Base-by-base conservation (phyloP, 176 grass and related monocot species). In the Carex pumila region DNA sequence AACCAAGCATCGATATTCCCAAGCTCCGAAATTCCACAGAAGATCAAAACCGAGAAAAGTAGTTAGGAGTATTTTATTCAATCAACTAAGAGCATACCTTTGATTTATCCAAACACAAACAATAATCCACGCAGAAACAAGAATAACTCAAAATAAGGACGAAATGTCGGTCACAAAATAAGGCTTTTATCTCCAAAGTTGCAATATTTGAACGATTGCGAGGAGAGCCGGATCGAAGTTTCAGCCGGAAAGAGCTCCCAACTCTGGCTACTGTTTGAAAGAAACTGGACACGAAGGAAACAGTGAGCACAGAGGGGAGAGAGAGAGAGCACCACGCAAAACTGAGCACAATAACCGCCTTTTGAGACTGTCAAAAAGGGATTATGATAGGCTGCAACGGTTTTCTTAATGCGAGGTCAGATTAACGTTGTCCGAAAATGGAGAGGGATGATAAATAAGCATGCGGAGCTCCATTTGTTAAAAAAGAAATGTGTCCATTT, bases 341-440 rank as follows among this genome's bases (percentile, higher is more conserved):
- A 71, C 36, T 71, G 10, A 75, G 71, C 21, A 53, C 21, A 76
- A 15, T 66, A 65, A 66, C 60, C 36, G 62, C 32, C 80, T 66
- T 82, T 82, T 49, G 80, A 82, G 80, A 82, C 39, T 29, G 79
- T 65, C 37, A 57, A 47, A 82, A 82, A 82, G 19, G 60, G 25
- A 25, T 25, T 45, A 66, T 65, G 60, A 81, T 25, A 30, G 34
- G 62, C 39, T 80, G 78, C 30, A 80, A 62, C 78, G 78, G 78
- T 80, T 60, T 59, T 80, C 58, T 79, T 79, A 80, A 62, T 61
- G 49, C 6, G 5, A 31, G 53, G 56, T 60, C 14, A 17, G 15
- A 56, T 53, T 53, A 14, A 78, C 25, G 17, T 80, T 34, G 47
- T 60, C 7, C 22, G 21, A 61, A 59, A 67, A 82, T 31, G 61